Conservation (phyloP, 129 eudicot genomes). For the Glebionis coronaria region DNA sequence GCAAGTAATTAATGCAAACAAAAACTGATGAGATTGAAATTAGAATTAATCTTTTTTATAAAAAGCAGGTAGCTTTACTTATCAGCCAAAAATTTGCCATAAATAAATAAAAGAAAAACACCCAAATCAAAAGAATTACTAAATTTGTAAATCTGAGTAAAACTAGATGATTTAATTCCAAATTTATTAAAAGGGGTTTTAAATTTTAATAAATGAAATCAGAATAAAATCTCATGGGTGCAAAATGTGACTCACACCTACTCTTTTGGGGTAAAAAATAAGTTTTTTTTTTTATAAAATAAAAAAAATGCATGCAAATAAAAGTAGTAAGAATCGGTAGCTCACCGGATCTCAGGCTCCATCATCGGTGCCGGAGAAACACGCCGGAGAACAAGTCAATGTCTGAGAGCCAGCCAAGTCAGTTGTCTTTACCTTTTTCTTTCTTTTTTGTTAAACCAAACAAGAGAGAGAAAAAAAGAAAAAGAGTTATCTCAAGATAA, state of each 20-base stretch:
- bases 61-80: no score
- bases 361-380: slow-evolving; percentile 33
- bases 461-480: no score
- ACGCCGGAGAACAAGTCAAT: slow-evolving; percentile 36
- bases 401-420: slow-evolving; percentile 41
- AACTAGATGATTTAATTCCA: neutral
- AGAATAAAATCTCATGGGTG: slow-evolving; percentile 4
- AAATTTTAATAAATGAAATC: neutral
- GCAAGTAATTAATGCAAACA: no score
- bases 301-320: slow-evolving; percentile 20
- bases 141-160: neutral
- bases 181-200: neutral
- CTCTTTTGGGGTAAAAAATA: slow-evolving; percentile 3
- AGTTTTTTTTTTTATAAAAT: neutral
- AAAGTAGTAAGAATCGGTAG: slow-evolving; percentile 29
- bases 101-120: neutral
- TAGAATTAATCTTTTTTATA: no score
- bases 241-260: slow-evolving; percentile 40
- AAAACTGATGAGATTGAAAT: no score
- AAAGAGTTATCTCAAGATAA: no score
- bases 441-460: no score
- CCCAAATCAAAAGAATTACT: neutral
- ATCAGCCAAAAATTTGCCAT: neutral
- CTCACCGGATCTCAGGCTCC: slow-evolving; percentile 56
- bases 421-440: slow-evolving; percentile 6